Percentiles rank a stretch among this genome's conserved stretches.
Evolutionary conservation across 1,284 basidiomycete species (phyloP).

Genomic region (Amylostereum chailletii): DNA sequence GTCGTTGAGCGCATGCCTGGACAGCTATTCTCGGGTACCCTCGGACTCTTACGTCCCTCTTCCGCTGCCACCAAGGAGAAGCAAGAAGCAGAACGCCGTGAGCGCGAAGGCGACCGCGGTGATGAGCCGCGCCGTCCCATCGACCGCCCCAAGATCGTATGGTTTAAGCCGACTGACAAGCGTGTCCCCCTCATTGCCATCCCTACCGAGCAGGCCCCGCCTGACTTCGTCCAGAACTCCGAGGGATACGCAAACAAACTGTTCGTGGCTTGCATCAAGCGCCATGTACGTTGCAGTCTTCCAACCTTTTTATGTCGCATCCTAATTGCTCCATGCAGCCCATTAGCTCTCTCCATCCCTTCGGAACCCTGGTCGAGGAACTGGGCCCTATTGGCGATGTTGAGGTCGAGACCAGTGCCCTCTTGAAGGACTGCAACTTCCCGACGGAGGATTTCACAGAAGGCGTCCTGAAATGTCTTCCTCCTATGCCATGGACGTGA

Average conservation of each 20-base stretch:
- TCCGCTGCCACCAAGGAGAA: constrained; percentile 99
- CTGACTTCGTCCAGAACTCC: constrained; percentile 92
- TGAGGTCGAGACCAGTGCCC: constrained; percentile 94
- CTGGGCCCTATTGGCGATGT: constrained; percentile 97
- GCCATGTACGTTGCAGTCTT: constrained; percentile 54
- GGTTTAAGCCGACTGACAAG: constrained; percentile 99
- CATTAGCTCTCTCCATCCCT: constrained; percentile 96
- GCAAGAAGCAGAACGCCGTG: constrained; percentile 94
- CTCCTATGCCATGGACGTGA: constrained; percentile 44
- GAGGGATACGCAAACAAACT: constrained; percentile 86
- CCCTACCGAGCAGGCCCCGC: constrained; percentile 97
- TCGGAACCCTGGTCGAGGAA: constrained; percentile 97
- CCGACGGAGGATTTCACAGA: constrained; percentile 91
- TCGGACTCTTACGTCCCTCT: constrained; percentile 92
- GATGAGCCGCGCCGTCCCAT: constrained; percentile 73
- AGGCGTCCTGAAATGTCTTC: constrained; percentile 92
- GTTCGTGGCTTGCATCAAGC: constrained; percentile 98
- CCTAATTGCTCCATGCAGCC: constrained; percentile 35
- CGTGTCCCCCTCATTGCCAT: constrained; percentile 98
- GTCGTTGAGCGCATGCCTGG: constrained; percentile 99
- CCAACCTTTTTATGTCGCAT: constrained; percentile 7
- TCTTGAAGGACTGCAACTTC: constrained; percentile 98
- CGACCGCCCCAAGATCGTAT: constrained; percentile 97
- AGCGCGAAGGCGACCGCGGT: constrained; percentile 88
- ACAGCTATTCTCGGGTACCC: constrained; percentile 95